A percentile compares a stretch with the other conserved stretches of the same genome.
These are phyloP conservation scores for Sarocladium kiliense DNA, from an alignment of 2,329 filamentous ascomycete genomes.

Conservation along the genomic window DNA sequence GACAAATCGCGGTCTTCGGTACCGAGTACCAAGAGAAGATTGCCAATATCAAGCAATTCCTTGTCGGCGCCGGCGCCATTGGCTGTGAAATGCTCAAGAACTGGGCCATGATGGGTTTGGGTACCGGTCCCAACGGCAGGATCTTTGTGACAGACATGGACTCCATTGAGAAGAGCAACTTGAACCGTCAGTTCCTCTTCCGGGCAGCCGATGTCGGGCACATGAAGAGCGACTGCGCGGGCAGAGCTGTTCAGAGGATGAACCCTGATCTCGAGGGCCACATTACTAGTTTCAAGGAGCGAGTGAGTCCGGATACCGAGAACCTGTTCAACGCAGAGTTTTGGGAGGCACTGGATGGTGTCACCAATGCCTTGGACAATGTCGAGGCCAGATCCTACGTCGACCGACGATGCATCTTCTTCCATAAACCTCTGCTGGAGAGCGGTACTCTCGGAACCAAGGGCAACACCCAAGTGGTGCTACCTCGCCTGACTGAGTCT, in stretches of 20 bases:
- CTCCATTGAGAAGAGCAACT: conserved; percentile 96
- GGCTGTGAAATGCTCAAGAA: conserved; percentile 99
- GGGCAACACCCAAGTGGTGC: conserved; percentile 94
- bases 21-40: conserved; percentile 92
- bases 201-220: conserved; percentile 87
- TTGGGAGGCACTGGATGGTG: conserved; percentile 81
- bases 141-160: conserved; percentile 97
- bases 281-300: conserved; percentile 80
- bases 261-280: conserved; percentile 88
- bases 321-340: conserved; percentile 91
- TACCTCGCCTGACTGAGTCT: conserved; percentile 88
- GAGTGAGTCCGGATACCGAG: conserved; percentile 88
- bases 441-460: conserved; percentile 98
- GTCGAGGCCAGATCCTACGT: conserved; percentile 96
- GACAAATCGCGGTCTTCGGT: conserved; percentile 94
- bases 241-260: conserved; percentile 86
- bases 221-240: conserved; percentile 94
- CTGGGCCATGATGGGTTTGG: conserved; percentile 98
- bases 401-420: conserved; percentile 94
- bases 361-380: conserved; percentile 96
- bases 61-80: conserved; percentile 94
- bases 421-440: conserved; percentile 93
- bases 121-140: conserved; percentile 79
- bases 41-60: conserved; percentile 82
- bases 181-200: conserved; percentile 97